These are phyloP conservation scores for Oidiodendron maius DNA, from an alignment of 495 filamentous ascomycete species.

Conservation along the genomic window DNA sequence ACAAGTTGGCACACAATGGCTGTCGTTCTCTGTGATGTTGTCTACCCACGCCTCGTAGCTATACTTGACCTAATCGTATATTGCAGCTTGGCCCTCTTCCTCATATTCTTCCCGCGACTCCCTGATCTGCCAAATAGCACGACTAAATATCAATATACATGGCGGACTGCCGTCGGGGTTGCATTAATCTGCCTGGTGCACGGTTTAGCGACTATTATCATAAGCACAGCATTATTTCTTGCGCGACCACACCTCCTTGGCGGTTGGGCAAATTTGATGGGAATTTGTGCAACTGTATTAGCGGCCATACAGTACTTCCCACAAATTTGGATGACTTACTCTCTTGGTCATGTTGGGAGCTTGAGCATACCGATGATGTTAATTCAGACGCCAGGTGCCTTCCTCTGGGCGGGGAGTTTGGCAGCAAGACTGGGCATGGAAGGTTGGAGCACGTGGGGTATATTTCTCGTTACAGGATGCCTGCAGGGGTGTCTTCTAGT, in stretches of 20 bases:
- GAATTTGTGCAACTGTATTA: conserved; percentile 69
- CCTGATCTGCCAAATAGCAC: conserved; percentile 42
- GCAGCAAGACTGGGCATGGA: conserved; percentile 70
- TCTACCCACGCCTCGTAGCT: neutral
- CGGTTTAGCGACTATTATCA: conserved; percentile 58
- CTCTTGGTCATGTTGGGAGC: conserved; percentile 75
- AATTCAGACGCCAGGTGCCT: conserved; percentile 89
- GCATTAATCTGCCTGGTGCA: conserved; percentile 65
- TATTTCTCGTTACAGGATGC: conserved; percentile 76
- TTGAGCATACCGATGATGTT: conserved; percentile 97
- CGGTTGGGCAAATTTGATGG: conserved; percentile 77
- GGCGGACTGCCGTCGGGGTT: conserved; percentile 69
- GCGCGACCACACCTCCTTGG: conserved; percentile 51
- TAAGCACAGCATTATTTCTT: conserved; percentile 56
- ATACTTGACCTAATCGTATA: neutral
- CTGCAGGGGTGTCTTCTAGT: conserved; percentile 78
- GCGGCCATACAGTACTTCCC: conserved; percentile 89
- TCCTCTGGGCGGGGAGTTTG: conserved; percentile 83
- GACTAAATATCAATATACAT: conserved; percentile 47
- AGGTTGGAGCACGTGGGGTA: conserved; percentile 94
- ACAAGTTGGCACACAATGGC: conserved; percentile 87
- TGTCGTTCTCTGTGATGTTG: conserved; percentile 88
- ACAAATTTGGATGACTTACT: conserved; percentile 88
- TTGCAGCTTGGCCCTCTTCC: conserved; percentile 71
- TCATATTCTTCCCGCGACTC: conserved; percentile 73